These are phyloP conservation scores for Misopates orontium DNA, from an alignment of 257 asterid species.

Conservation along the genomic window DNA sequence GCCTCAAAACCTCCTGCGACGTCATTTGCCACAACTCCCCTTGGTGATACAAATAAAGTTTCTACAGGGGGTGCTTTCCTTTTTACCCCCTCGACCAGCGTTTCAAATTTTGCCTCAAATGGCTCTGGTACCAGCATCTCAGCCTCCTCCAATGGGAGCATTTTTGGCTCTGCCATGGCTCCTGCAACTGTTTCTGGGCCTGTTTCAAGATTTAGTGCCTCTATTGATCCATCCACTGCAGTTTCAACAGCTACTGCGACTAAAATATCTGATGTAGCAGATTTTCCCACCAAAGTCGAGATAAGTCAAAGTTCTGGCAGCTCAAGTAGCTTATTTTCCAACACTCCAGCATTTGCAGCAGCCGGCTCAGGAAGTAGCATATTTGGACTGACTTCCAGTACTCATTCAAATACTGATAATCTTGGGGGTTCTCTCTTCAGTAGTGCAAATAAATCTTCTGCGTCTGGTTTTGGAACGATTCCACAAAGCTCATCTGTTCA, in stretches of 20 bases:
- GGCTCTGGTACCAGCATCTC: constrained; percentile 31
- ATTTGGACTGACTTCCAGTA: constrained; percentile 33
- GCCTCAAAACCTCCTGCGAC: constrained; percentile 28
- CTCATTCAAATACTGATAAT: constrained; percentile 26
- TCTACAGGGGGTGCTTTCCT: constrained; percentile 28
- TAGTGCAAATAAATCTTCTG: constrained; percentile 37
- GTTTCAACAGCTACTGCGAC: constrained; percentile 34
- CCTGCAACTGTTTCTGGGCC: constrained; percentile 33
- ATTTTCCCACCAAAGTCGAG: constrained; percentile 27
- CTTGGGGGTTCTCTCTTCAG: constrained; percentile 42
- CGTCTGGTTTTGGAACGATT: constrained; percentile 27
- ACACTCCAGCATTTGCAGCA: constrained; percentile 35
- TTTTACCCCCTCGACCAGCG: constrained; percentile 39
- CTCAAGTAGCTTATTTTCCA: constrained; percentile 28
- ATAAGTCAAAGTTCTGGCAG: constrained; percentile 35
- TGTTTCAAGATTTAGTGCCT: constrained; percentile 38
- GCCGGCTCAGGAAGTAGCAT: constrained; percentile 39
- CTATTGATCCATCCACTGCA: constrained; percentile 31
- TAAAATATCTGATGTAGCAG: constrained; percentile 34
- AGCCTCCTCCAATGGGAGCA: constrained; percentile 31
- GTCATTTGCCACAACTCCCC: constrained; percentile 36
- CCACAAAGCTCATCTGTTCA: constrained; percentile 35
- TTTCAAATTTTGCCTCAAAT: constrained; percentile 26
- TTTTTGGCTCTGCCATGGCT: constrained; percentile 38
- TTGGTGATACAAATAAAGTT: constrained; percentile 30